These are phyloP conservation scores for Coix lacrymajobi DNA, from an alignment of 176 grass and related monocot genomes.

Conservation along the genomic window DNA sequence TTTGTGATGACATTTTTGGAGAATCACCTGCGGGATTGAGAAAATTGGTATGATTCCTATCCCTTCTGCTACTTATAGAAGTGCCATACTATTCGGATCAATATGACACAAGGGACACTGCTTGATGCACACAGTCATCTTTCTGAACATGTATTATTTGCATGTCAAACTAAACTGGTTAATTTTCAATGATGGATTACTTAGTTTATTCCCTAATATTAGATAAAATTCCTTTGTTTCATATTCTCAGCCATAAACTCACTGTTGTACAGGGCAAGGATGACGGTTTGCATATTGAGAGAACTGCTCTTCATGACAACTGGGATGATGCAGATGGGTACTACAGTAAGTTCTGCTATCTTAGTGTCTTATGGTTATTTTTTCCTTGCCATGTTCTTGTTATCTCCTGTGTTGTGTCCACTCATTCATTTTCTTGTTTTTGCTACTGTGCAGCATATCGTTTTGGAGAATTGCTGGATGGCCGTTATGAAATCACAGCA, in stretches of 20 bases:
- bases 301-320: slow-evolving; percentile 83
- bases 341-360: slow-evolving; percentile 71
- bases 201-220: not conserved
- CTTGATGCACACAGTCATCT: not conserved
- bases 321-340: slow-evolving; percentile 99
- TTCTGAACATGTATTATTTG: not conserved
- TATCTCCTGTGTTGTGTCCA: slow-evolving; percentile 6
- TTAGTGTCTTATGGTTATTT: slow-evolving; percentile 14
- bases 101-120: not conserved
- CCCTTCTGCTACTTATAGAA: not conserved
- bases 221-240: slow-evolving; percentile 5
- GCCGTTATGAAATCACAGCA: slow-evolving; percentile 87
- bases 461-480: slow-evolving; percentile 90
- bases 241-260: not conserved
- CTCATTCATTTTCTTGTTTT: slow-evolving; percentile 10
- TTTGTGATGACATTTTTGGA: slow-evolving; percentile 95
- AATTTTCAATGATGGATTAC: slow-evolving; percentile 1
- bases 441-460: slow-evolving; percentile 48
- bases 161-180: not conserved
- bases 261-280: slow-evolving; percentile 56
- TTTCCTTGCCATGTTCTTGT: not conserved
- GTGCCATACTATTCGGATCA: not conserved
- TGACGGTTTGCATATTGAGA: slow-evolving; percentile 62
- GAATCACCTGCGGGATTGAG: slow-evolving; percentile 80
- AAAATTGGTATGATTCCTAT: slow-evolving; percentile 55